Percentiles rank a stretch among this genome's conserved stretches.
phyloP scores from a whole-genome alignment of 177 flowering plant species.

The Vitis hybrid region DNA sequence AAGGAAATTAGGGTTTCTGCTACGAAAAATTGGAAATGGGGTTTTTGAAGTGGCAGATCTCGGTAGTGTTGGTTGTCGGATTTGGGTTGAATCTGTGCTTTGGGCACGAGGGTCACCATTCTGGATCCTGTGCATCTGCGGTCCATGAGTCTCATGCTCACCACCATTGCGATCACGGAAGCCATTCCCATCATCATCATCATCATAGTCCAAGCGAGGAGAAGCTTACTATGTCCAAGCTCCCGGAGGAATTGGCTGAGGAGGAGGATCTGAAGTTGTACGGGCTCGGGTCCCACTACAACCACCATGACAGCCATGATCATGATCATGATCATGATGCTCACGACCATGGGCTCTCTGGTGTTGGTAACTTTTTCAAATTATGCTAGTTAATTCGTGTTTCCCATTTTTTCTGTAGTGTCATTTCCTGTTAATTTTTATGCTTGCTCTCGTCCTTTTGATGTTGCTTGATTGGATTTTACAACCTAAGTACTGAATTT shows the following conservation, averaged over 20 bases:
- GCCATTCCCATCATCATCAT: conserved; percentile 19
- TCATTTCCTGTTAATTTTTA: background rate
- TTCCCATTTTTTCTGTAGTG: background rate
- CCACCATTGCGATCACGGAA: conserved; percentile 25
- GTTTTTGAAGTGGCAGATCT: background rate
- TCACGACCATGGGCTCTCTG: conserved; percentile 34
- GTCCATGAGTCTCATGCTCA: conserved; percentile 23
- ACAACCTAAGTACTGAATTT: background rate
- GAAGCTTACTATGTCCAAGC: conserved; percentile 24
- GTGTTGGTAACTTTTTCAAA: conserved; percentile 40
- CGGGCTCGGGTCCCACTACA: conserved; percentile 37
- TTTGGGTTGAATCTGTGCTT: conserved; percentile 25
- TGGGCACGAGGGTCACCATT: conserved; percentile 17
- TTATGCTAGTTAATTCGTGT: background rate
- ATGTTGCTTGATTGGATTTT: background rate
- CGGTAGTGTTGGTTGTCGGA: conserved; percentile 8
- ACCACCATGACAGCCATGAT: conserved; percentile 30
- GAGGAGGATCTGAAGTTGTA: conserved; percentile 73
- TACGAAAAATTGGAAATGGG: conserved; percentile 14
- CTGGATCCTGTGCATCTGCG: conserved; percentile 21
- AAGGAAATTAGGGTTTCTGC: background rate
- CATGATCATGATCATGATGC: conserved; percentile 20
- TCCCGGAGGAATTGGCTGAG: conserved; percentile 85
- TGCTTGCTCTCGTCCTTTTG: background rate
- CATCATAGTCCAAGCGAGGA: conserved; percentile 16